Percentiles rank a stretch among this genome's conserved stretches.
These are phyloP conservation scores for Phyllosticta citrichinensis DNA, from an alignment of 2,329 filamentous ascomycete species.

Conservation along the genomic window DNA sequence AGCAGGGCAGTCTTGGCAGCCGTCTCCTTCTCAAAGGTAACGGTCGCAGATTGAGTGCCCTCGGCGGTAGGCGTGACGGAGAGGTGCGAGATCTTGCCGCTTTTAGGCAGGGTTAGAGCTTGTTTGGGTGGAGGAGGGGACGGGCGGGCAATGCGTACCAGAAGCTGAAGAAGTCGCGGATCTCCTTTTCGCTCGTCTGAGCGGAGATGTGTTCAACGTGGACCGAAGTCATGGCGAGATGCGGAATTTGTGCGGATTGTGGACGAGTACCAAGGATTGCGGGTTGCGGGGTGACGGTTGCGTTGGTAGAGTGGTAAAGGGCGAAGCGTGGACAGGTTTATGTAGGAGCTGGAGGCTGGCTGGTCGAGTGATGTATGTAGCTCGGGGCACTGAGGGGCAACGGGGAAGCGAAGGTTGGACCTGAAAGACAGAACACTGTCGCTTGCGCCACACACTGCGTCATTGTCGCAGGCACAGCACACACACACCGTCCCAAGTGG, in stretches of 20 bases:
- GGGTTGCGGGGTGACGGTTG: neutral
- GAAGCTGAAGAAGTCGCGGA: slow-evolving; percentile 96
- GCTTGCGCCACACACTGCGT: neutral
- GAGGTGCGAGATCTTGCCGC: slow-evolving; percentile 83
- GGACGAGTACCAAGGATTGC: neutral
- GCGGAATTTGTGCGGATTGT: neutral
- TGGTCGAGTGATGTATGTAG: neutral
- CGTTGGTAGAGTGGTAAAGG: neutral
- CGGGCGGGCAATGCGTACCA: slow-evolving; percentile 48
- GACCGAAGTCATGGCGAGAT: slow-evolving; percentile 52
- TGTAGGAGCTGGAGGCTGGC: neutral
- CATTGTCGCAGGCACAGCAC: neutral
- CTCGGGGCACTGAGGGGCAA: neutral
- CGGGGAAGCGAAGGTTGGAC: neutral
- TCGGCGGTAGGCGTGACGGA: slow-evolving; percentile 57
- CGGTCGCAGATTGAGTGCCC: slow-evolving; percentile 71
- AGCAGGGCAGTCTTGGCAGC: slow-evolving; percentile 95
- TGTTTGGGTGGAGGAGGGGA: slow-evolving; percentile 13
- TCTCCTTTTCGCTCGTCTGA: slow-evolving; percentile 77
- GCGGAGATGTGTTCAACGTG: slow-evolving; percentile 81
- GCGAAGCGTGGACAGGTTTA: neutral
- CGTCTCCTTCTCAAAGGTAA: slow-evolving; percentile 93
- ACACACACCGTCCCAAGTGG: neutral
- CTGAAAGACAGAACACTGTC: neutral
- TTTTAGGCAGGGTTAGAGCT: slow-evolving; percentile 26